phyloP scores from a whole-genome alignment of 768 basidiomycete species.

The Epithele typhae region DNA sequence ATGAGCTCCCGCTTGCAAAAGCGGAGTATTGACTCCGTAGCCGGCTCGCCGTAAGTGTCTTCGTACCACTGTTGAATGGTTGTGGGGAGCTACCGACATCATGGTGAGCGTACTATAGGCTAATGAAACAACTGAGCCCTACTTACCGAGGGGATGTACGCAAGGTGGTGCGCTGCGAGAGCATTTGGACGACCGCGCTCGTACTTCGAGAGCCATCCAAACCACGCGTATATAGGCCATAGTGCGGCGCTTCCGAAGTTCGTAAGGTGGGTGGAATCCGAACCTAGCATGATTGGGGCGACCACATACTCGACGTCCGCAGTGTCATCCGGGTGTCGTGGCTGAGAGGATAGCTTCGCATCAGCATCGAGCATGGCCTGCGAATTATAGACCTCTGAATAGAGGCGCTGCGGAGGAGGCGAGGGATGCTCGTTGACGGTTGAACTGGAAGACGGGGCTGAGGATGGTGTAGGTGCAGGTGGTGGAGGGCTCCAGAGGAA shows the following conservation, averaged over 20 bases:
- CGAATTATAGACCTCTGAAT: conserved; percentile 8
- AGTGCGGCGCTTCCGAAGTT: conserved; percentile 22
- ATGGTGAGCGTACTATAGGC: background rate
- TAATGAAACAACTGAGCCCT: background rate
- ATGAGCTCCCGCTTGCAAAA: conserved; percentile 30
- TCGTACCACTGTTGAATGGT: conserved; percentile 24
- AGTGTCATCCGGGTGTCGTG: background rate
- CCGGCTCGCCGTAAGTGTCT: conserved; percentile 6
- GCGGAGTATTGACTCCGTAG: conserved; percentile 20
- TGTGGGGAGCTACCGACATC: conserved; percentile 26
- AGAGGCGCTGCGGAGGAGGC: background rate
- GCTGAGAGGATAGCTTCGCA: conserved; percentile 4
- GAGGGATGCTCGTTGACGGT: no score
- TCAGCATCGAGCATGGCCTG: conserved; percentile 14
- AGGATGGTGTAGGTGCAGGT: background rate
- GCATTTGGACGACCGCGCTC: conserved; percentile 24
- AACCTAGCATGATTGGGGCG: conserved; percentile 21
- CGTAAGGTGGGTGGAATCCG: conserved; percentile 25
- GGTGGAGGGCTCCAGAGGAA: background rate
- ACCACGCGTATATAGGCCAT: conserved; percentile 39
- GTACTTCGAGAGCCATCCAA: conserved; percentile 42
- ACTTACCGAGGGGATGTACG: conserved; percentile 40
- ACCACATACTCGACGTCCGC: background rate
- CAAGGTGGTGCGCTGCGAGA: conserved; percentile 34
- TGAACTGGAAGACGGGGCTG: no score